Evolutionary conservation across 805 yeast species (phyloP).

Genomic region (Candida vartiovaarae): DNA sequence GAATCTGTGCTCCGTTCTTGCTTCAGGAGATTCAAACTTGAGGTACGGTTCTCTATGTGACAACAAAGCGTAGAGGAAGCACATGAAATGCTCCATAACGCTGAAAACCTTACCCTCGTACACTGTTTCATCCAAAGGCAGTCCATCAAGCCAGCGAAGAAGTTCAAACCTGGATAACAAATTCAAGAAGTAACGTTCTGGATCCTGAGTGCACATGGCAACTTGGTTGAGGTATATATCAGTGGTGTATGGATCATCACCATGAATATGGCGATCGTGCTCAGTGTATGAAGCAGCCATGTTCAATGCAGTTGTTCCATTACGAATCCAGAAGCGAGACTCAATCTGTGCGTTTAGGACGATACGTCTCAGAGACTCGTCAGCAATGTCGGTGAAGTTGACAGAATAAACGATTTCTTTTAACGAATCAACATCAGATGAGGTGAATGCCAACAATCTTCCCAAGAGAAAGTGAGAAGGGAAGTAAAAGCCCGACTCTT

Average conservation of each 20-base stretch:
- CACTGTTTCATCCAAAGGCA: slow-evolving; percentile 33
- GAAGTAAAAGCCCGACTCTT: slow-evolving; percentile 48
- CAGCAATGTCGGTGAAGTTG: slow-evolving; percentile 44
- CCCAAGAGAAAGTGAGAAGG: slow-evolving; percentile 56
- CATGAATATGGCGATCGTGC: slow-evolving; percentile 24
- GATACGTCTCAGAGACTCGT: slow-evolving; percentile 50
- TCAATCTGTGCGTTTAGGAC: slow-evolving; percentile 57
- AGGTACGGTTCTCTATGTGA: slow-evolving; percentile 62
- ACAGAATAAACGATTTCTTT: slow-evolving; percentile 12
- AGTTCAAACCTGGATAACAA: slow-evolving; percentile 57
- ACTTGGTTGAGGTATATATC: slow-evolving; percentile 71
- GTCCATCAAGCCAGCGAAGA: slow-evolving; percentile 38
- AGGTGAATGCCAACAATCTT: slow-evolving; percentile 1
- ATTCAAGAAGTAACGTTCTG: slow-evolving; percentile 49
- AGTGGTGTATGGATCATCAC: slow-evolving; percentile 50
- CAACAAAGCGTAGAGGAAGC: slow-evolving; percentile 59
- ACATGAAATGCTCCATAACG: slow-evolving; percentile 74
- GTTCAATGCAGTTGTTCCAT: slow-evolving; percentile 49
- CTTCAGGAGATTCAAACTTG: slow-evolving; percentile 29
- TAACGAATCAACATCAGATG: not conserved
- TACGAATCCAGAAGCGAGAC: slow-evolving; percentile 67
- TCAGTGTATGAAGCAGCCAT: slow-evolving; percentile 45
- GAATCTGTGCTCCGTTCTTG: slow-evolving; percentile 24
- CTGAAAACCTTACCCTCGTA: slow-evolving; percentile 41
- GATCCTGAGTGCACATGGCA: slow-evolving; percentile 42